Evolutionary conservation across 2,329 filamentous ascomycete species (phyloP), one percentile per base, ranked within the genome.

Genomic region (Pestalotiopsis sp.): DNA sequence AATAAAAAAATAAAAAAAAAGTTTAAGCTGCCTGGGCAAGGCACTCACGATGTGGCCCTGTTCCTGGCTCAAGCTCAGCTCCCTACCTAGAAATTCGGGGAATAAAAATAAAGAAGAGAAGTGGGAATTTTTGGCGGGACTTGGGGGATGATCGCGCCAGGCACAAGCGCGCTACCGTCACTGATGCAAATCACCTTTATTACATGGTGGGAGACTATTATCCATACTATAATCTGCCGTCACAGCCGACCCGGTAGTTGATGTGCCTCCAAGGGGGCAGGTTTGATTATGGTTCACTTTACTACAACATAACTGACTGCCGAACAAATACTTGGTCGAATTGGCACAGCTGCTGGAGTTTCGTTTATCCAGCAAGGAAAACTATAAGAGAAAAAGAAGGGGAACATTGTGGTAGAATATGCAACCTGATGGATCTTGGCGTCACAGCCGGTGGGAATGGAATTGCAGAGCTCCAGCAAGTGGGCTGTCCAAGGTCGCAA

Each of bases 61-160:
- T 63, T 63, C 60, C 60, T 63, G 24, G 60, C 60, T 63, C 60
- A 52, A 63, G 39, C 38, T 44, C 38, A 63, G 39, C 38, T 44
- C 38, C 20, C n/a, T 13, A 7, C 44, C 20, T n/a, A 22, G 17
- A 63, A 48, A 17, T 48, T 63, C 60, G 60, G 60, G 60, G 39
- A 63, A 63, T 63, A 63, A 61, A 61, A 58, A 52, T 52, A 52
- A 35, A 52, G 44, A 52, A 61, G 38, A 61, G 58, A 61, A 61
- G 60, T 63, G 60, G 40, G 30, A 35, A 52, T n/a, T 44, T 26
- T 35, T 17, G 35, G 60, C 38, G 38, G 60, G 60, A 63, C 38
- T n/a, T 48, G 40, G 39, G 39, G 60, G 60, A 48, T 63, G 60
- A 63, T 63, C 60, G 35, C 40, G 60, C 35, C 60, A 63, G 60